Base-by-base conservation (phyloP, 73 alveolate genomes). In the Stentor coeruleus region DNA sequence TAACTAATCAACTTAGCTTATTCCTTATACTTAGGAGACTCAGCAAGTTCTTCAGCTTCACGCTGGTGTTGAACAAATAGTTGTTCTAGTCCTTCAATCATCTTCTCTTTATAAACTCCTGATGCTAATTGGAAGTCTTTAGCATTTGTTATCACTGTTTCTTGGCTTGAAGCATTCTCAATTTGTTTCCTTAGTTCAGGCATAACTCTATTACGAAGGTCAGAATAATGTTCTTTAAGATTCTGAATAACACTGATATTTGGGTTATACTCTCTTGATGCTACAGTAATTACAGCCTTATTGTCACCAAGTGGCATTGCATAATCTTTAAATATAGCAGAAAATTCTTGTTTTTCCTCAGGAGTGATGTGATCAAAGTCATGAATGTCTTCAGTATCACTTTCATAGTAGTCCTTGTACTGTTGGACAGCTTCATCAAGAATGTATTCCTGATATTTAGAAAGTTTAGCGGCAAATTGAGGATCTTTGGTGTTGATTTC, bases 361-460 rank as follows among this genome's bases (percentile, higher is more conserved):
- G 82, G 26, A 6, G 89, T 72, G 49, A 90, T 35, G 49, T 90
- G 66, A 0, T 82, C 76, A 35, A 90, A 6, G 84, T 85, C 86
- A 39, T 90, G 86, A 38, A 87, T 77, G 93, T 90, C 98, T 57
- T 92, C 95, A 3, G 84, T 77, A 82, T 93, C 98, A 74, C 90
- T 83, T 84, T 93, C 95, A 77, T 83, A 93, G 88, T 93, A 93
- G 75, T 93, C 98, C 59, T 81, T 83, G 77, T 93, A 93, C 60
- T 84, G 84, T 79, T 88, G 76, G 59, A 89, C 83, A 20, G 93
- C 55, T 74, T 90, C 93, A 30, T 82, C 77, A 41, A 89, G 41
- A 85, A 91, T 40, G 86, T 77, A 81, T 15, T 86, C 83, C n/a
- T n/a, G n/a, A n/a, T n/a, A n/a, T 83, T 93, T 66, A 60, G 40